Percentiles rank a stretch among this genome's conserved stretches.
These are phyloP conservation scores for Dimargaris xerosporica DNA, from an alignment of 192 early-diverging fungal species.

Conservation along the genomic window DNA sequence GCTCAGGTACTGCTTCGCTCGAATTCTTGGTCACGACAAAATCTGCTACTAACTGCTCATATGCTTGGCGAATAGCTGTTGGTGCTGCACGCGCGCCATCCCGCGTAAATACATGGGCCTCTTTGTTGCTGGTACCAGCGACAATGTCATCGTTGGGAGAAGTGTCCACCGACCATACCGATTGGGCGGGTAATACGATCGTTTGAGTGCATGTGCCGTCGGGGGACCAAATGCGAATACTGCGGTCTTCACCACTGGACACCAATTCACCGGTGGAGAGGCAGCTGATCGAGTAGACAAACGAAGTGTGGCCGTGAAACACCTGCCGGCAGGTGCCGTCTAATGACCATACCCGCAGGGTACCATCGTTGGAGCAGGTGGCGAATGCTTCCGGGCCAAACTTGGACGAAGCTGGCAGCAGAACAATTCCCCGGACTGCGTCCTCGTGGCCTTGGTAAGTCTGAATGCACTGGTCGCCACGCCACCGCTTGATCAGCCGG, in stretches of 20 bases:
- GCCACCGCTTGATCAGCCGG: conserved; percentile 78
- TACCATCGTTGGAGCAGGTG: conserved; percentile 82
- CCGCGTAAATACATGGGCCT: conserved; percentile 68
- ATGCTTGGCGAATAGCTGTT: conserved; percentile 21
- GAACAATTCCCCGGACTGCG: conserved; percentile 67
- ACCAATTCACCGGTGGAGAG: conserved; percentile 63
- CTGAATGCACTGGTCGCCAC: conserved; percentile 38
- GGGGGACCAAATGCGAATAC: conserved; percentile 64
- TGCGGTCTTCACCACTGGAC: conserved; percentile 88
- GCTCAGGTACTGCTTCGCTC: conserved; percentile 36
- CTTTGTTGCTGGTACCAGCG: conserved; percentile 69
- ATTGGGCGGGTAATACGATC: conserved; percentile 71
- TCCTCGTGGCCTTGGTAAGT: conserved; percentile 76
- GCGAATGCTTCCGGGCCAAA: conserved; percentile 45
- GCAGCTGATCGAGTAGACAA: conserved; percentile 71
- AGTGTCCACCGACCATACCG: conserved; percentile 76
- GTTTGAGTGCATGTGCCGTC: conserved; percentile 46
- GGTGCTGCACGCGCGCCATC: conserved; percentile 40
- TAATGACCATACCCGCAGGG: conserved; percentile 68
- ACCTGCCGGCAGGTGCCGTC: conserved; percentile 55
- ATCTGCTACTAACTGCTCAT: conserved; percentile 25
- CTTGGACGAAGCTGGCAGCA: conserved; percentile 13
- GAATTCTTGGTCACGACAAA: conserved; percentile 28
- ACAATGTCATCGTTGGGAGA: conserved; percentile 72
- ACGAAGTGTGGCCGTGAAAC: conserved; percentile 76